Conservation (phyloP, 202 grass and related monocot genomes). For the Elaeis oleifera region DNA sequence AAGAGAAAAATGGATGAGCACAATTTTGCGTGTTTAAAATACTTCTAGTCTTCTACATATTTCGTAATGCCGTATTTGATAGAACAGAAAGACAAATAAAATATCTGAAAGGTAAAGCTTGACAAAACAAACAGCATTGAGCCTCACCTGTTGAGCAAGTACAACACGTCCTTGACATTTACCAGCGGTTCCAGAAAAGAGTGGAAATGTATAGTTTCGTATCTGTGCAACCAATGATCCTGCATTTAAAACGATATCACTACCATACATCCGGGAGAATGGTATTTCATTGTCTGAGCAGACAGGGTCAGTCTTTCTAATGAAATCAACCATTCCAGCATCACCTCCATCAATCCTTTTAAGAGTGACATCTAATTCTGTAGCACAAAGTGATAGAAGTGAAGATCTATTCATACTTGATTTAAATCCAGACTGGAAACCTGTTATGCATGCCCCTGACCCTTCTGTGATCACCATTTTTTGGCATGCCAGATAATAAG, state of each 20-base stretch:
- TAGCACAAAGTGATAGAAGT: constrained; percentile 73
- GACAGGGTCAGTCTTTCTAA: constrained; percentile 65
- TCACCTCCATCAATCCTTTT: constrained; percentile 84
- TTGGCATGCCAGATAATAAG: constrained; percentile 73
- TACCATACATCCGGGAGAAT: constrained; percentile 91
- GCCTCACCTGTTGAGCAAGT: constrained; percentile 84
- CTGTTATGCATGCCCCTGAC: constrained; percentile 71
- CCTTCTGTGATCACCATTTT: constrained; percentile 67
- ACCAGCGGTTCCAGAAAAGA: constrained; percentile 70
- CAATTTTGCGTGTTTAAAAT: too few relatives aligned
- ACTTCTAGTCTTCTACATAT: too few relatives aligned
- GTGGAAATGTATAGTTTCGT: constrained; percentile 87
- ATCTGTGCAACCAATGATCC: constrained; percentile 56
- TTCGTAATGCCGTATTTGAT: too few relatives aligned
- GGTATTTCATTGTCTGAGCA: constrained; percentile 85
- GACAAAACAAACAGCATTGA: constrained; percentile 10
- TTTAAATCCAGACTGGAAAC: constrained; percentile 91
- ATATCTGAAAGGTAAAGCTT: background rate
- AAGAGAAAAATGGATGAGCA: too few relatives aligned
- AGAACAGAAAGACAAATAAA: background rate
- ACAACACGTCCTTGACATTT: constrained; percentile 93
- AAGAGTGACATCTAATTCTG: constrained; percentile 80
- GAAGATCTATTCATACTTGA: constrained; percentile 62
- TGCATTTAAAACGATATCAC: constrained; percentile 78
- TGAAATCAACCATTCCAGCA: constrained; percentile 75